phyloP scores from a whole-genome alignment of 2,329 filamentous ascomycete species.

The Pseudocercospora pini-densiflorae region DNA sequence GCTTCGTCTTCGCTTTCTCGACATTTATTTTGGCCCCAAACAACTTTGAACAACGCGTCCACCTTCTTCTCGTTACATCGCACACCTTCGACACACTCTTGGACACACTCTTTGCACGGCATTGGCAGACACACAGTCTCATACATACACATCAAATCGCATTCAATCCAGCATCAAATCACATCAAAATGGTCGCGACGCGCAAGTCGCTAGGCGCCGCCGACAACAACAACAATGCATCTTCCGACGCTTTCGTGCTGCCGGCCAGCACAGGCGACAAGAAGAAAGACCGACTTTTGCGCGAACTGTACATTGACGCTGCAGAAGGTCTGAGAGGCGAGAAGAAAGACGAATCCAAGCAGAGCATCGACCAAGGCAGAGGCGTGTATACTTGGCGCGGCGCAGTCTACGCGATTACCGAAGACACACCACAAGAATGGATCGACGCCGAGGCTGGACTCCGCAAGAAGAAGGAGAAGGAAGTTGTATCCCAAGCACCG shows the following conservation, averaged over 20 bases:
- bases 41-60: neutral
- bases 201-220: constrained; percentile 8
- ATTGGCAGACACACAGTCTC: neutral
- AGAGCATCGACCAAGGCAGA: neutral
- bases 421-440: constrained; percentile 29
- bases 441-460: constrained; percentile 22
- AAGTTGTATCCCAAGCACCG: neutral
- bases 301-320: constrained; percentile 21
- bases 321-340: constrained; percentile 20
- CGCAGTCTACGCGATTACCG: constrained; percentile 24
- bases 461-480: constrained; percentile 15
- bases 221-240: neutral
- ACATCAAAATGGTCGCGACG: constrained; percentile 16
- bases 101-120: neutral
- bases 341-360: constrained; percentile 5
- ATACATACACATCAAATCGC: neutral
- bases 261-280: constrained; percentile 6
- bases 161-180: neutral
- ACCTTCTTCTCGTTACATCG: neutral
- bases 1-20: neutral
- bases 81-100: neutral
- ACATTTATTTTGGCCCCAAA: neutral
- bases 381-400: constrained; percentile 26
- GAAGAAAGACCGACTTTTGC: constrained; percentile 18
- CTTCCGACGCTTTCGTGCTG: neutral